Evolutionary conservation across 345 rosid species (phyloP).

Genomic region (Corchorus olitorius): DNA sequence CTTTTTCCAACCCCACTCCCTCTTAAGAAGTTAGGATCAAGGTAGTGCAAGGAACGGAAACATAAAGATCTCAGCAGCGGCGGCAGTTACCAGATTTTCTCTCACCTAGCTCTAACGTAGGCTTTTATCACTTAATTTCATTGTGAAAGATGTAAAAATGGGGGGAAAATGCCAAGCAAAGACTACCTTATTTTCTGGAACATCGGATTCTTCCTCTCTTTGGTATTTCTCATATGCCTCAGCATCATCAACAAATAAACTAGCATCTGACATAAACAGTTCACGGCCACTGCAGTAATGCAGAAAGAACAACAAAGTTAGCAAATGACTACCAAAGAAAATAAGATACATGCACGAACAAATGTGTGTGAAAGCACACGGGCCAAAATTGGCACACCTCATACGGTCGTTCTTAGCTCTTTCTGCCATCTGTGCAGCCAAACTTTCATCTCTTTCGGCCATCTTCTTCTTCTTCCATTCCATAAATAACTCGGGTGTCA

Average conservation of each 20-base stretch:
- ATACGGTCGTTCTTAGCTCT: constrained; percentile 67
- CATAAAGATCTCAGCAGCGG: no score
- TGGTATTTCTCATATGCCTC: constrained; percentile 61
- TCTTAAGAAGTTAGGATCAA: no score
- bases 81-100: not conserved
- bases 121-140: no score
- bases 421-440: constrained; percentile 55
- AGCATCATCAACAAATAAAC: constrained; percentile 62
- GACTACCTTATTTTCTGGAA: constrained; percentile 39
- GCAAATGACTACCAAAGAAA: constrained; percentile 8
- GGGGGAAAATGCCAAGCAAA: not conserved
- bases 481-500: constrained; percentile 59
- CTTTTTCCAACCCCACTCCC: not conserved
- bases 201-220: constrained; percentile 50
- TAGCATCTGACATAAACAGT: constrained; percentile 57
- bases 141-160: not conserved
- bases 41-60: no score
- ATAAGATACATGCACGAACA: not conserved
- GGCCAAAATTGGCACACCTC: constrained; percentile 41
- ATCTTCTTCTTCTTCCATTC: constrained; percentile 68
- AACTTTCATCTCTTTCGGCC: constrained; percentile 56
- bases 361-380: not conserved
- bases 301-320: constrained; percentile 19
- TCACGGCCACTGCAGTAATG: constrained; percentile 59
- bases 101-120: no score